Base-by-base conservation (phyloP, 2,329 filamentous ascomycete species). In the Madurella mycetomatis region DNA sequence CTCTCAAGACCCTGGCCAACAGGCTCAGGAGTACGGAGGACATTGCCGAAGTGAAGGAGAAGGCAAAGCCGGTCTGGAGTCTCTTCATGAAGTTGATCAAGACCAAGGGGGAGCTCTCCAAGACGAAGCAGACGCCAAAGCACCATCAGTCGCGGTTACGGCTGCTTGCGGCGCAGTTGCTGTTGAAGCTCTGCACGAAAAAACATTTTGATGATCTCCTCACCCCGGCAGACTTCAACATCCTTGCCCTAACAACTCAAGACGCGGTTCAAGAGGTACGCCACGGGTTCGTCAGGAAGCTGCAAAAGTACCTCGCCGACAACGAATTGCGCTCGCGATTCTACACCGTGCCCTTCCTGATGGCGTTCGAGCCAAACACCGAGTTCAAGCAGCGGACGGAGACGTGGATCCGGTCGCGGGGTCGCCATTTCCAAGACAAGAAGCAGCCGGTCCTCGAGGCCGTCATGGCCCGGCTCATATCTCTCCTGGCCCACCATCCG, bases 401-500 rank as follows among this genome's bases (percentile, higher is more conserved):
- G 58, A 96, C 90, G 0, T 99, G 94, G 92, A 83, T 97, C 48
- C 86, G 88, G 49, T 92, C 92, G 43, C 84, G 92, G 13, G 84
- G 87, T 9, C 82, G 85, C 17, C 78, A 81, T 51, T 89, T 88
- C 65, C 72, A 72, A 53, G 76, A 79, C 32, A 76, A 72, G 59
- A 83, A 79, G 63, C 78, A 83, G 51, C 83, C 79, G 9, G 79
- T 87, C 8, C 83, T 99, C 75, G 92, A 97, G 70, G 82, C 85
- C 18, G 81, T 87, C 12, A 88, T 97, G 67, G 84, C 88, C 25
- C 84, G 94, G 9, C 80, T 97, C 34, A 77, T 99, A 49, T 94
- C 91, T 47, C 75, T 99, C 42, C 79, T 99, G 42, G 92, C 92
- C 5, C 92, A 97, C 68, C 94, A 99, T 68, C 92, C 92, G 1